Evolutionary conservation across 352 stramenopile genomes (phyloP).

Genomic region (Globisporangium uncinulatum): DNA sequence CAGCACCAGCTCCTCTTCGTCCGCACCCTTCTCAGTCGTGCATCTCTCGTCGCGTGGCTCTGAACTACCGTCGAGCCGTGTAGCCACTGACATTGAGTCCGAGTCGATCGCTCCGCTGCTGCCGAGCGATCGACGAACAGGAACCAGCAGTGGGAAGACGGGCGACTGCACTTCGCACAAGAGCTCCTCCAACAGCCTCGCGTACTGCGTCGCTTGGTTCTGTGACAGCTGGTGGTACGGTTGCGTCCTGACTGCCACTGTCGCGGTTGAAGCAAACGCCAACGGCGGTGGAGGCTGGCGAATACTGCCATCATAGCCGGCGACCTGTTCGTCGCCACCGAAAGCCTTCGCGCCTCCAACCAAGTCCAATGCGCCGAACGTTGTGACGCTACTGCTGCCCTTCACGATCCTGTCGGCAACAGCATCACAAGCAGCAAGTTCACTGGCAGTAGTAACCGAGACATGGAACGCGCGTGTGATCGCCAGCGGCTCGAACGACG

Average conservation of each 20-base stretch:
- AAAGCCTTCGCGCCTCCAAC: not conserved
- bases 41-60: not conserved
- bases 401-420: not conserved
- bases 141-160: slow-evolving; percentile 47
- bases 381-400: not conserved
- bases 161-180: slow-evolving; percentile 58
- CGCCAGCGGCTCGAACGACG: slow-evolving; percentile 31
- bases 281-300: slow-evolving; percentile 9
- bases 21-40: not conserved
- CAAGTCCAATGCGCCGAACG: not conserved
- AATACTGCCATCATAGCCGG: not conserved
- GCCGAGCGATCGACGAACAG: not conserved
- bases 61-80: too few species aligned
- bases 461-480: slow-evolving; percentile 35
- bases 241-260: not conserved
- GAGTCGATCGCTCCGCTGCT: not conserved
- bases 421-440: not conserved
- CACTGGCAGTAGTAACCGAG: slow-evolving; percentile 2
- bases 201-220: slow-evolving; percentile 34
- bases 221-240: not conserved
- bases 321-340: not conserved
- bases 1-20: slow-evolving; percentile 16
- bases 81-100: too few species aligned
- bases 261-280: not conserved
- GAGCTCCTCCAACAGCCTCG: slow-evolving; percentile 39